These are phyloP conservation scores for Penicillium robsamsonii DNA, from an alignment of 495 filamentous ascomycete genomes.

Conservation along the genomic window DNA sequence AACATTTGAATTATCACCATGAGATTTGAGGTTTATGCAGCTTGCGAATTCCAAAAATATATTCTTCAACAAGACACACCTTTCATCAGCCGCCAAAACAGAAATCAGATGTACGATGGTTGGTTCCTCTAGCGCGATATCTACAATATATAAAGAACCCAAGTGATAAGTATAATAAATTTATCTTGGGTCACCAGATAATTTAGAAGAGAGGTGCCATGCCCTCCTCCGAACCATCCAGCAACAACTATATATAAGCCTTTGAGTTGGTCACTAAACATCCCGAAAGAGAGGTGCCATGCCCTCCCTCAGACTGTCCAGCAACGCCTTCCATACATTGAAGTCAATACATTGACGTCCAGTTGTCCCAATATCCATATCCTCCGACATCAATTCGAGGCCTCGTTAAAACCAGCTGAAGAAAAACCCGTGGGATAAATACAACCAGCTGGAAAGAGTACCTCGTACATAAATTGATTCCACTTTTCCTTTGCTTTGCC, in stretches of 20 bases:
- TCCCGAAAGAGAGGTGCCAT: slow-evolving; percentile 9
- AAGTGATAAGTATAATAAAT: background rate
- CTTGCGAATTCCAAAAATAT: background rate
- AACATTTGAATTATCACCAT: background rate
- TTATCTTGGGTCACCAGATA: slow-evolving; percentile 1
- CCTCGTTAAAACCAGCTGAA: slow-evolving; percentile 15
- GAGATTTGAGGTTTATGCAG: background rate
- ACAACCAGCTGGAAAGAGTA: slow-evolving; percentile 14
- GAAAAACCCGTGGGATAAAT: slow-evolving; percentile 9
- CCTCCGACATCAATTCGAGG: background rate
- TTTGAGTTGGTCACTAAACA: background rate
- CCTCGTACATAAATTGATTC: slow-evolving; percentile 3
- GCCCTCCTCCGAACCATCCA: slow-evolving; percentile 2
- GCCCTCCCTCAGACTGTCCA: slow-evolving; percentile 4
- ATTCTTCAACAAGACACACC: background rate
- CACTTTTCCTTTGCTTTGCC: background rate
- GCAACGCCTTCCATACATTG: background rate
- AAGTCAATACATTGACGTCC: background rate
- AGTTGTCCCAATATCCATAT: background rate
- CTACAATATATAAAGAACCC: background rate
- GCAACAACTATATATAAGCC: background rate
- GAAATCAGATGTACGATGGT: background rate
- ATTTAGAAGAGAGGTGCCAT: slow-evolving; percentile 7
- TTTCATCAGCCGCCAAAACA: no score
- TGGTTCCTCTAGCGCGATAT: background rate